Percentiles rank a stretch among this genome's conserved stretches.
These are phyloP conservation scores for Citrus mangshanensis DNA, from an alignment of 345 rosid genomes.

Conservation along the genomic window DNA sequence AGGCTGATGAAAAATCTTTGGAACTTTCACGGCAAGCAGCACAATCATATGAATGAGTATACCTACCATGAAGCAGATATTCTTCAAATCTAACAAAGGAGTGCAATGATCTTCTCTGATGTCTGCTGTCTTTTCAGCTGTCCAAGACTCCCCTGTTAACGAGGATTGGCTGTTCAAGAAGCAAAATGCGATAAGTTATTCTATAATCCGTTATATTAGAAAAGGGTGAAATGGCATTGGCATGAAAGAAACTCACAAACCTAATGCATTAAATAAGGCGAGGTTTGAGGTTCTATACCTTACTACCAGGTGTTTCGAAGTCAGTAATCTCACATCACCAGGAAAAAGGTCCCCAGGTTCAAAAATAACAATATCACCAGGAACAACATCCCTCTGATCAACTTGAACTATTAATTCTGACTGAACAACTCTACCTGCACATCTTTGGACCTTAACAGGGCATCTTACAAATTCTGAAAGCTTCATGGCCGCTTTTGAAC, in stretches of 20 bases:
- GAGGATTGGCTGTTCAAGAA: constrained; percentile 61
- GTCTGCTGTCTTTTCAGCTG: constrained; percentile 56
- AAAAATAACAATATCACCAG: constrained; percentile 65
- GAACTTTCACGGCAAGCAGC: not conserved
- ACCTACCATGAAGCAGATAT: constrained; percentile 73
- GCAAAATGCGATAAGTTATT: constrained; percentile 24
- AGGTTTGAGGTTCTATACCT: constrained; percentile 32
- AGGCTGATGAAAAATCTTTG: not conserved
- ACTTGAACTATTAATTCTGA: constrained; percentile 62
- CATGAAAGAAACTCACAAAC: not conserved
- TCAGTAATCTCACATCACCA: constrained; percentile 63
- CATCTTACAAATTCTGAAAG: constrained; percentile 56
- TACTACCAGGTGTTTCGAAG: constrained; percentile 64
- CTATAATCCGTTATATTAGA: not conserved
- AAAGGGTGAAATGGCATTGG: constrained; percentile 6
- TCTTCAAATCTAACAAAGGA: constrained; percentile 62
- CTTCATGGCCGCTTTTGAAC: constrained; percentile 80
- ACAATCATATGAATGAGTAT: not conserved
- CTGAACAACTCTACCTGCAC: constrained; percentile 70
- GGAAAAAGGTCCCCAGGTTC: constrained; percentile 78
- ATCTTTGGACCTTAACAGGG: constrained; percentile 72
- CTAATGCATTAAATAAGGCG: not conserved
- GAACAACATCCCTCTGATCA: constrained; percentile 72
- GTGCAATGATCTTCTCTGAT: constrained; percentile 47
- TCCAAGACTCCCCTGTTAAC: constrained; percentile 67